phyloP scores from a whole-genome alignment of 805 yeast genomes.

The Tetrapisispora nanseiensis region DNA sequence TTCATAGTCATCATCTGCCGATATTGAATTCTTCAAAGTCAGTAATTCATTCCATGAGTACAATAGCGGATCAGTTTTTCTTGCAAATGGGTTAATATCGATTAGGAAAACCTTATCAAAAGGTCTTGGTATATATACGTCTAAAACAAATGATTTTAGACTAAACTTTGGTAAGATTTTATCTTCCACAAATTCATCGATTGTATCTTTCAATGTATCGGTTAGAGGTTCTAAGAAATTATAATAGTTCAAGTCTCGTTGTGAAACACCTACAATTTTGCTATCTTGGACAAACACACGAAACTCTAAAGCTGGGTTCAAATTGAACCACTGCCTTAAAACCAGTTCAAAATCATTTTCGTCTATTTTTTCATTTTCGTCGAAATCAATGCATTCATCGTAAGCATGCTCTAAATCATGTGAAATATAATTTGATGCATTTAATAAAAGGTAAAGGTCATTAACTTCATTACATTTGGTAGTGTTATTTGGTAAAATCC shows the following conservation, averaged over 20 bases:
- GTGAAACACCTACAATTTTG: constrained; percentile 62
- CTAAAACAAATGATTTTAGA: constrained; percentile 55
- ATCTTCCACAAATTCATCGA: constrained; percentile 47
- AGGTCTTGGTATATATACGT: constrained; percentile 75
- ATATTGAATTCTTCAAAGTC: constrained; percentile 12
- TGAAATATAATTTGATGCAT: constrained; percentile 78
- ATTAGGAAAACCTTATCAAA: constrained; percentile 54
- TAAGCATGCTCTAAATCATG: constrained; percentile 76
- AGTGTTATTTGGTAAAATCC: constrained; percentile 77
- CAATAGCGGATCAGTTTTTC: constrained; percentile 67
- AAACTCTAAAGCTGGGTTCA: constrained; percentile 88
- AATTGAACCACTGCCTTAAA: constrained; percentile 68
- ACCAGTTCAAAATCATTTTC: constrained; percentile 48
- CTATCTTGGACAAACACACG: constrained; percentile 68
- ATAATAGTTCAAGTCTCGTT: constrained; percentile 79
- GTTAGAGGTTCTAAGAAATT: constrained; percentile 49
- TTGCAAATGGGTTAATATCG: constrained; percentile 79
- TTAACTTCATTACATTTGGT: constrained; percentile 59
- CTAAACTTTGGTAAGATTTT: constrained; percentile 41
- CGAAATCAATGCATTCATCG: constrained; percentile 36
- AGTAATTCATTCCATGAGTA: constrained; percentile 79
- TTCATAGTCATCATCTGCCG: constrained; percentile 33
- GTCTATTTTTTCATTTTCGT: constrained; percentile 16
- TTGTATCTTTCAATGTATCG: constrained; percentile 37
- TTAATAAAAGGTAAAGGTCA: constrained; percentile 72